Percentiles rank a stretch among this genome's conserved stretches.
phyloP scores from a whole-genome alignment of 331 rosid genomes.

The Quercus lobata region DNA sequence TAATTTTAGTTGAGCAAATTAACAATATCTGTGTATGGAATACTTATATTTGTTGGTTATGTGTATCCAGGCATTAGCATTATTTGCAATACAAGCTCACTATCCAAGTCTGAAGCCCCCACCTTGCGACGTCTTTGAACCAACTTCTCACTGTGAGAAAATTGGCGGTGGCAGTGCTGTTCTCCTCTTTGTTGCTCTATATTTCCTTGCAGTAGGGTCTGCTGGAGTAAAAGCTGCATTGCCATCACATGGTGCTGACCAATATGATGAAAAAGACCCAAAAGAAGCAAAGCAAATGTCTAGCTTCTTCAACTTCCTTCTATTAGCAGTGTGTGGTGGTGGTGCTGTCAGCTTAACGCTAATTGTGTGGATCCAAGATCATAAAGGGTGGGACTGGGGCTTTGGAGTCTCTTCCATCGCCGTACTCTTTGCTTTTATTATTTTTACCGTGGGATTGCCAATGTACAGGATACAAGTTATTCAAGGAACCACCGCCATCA shows the following conservation, averaged over 20 bases:
- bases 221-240: conserved; percentile 75
- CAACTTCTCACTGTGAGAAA: conserved; percentile 36
- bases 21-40: background rate
- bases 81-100: conserved; percentile 76
- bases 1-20: too few species aligned
- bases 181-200: conserved; percentile 59
- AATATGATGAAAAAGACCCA: conserved; percentile 74
- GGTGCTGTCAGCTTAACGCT: conserved; percentile 68
- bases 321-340: conserved; percentile 63
- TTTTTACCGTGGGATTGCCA: conserved; percentile 66
- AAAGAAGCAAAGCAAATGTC: conserved; percentile 69
- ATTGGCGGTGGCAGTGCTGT: conserved; percentile 40
- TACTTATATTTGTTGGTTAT: background rate
- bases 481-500: conserved; percentile 47
- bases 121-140: conserved; percentile 37
- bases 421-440: conserved; percentile 34
- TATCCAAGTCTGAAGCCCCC: conserved; percentile 58
- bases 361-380: conserved; percentile 66
- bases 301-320: conserved; percentile 64
- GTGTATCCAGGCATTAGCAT: conserved; percentile 50
- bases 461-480: conserved; percentile 55
- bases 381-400: conserved; percentile 93
- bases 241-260: conserved; percentile 92
- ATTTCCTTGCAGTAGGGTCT: conserved; percentile 55
- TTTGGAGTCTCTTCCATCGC: conserved; percentile 60